A percentile compares a stretch with the other conserved stretches of the same genome.
Conservation (phyloP, 116 monocot species). For the Cymodocea nodosa region DNA sequence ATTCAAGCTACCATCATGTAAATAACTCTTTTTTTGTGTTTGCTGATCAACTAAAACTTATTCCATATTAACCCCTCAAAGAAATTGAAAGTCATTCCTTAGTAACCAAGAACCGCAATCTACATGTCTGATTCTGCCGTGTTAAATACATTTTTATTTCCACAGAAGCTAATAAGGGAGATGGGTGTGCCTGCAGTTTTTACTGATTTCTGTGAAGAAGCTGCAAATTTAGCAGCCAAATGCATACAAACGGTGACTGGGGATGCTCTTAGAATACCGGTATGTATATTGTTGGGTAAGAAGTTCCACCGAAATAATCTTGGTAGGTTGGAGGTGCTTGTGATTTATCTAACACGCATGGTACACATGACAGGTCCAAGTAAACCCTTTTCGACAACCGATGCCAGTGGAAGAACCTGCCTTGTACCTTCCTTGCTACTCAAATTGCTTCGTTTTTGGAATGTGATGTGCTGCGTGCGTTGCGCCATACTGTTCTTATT, state of each 20-base stretch:
- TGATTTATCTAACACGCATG: not conserved
- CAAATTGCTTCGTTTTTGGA: conserved; percentile 92
- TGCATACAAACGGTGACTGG: conserved; percentile 50
- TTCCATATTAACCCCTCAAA: too few species aligned
- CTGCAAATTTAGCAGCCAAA: conserved; percentile 54
- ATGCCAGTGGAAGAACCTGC: conserved; percentile 50
- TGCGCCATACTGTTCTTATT: too few species aligned
- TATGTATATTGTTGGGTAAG: conserved; percentile 7
- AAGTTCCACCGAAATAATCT: too few species aligned
- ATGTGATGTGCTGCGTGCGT: conserved; percentile 18
- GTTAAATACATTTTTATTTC: not conserved
- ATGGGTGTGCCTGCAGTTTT: conserved; percentile 64
- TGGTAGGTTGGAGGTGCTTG: too few species aligned
- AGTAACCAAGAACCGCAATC: not conserved
- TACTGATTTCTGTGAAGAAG: conserved; percentile 96
- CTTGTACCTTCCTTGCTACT: conserved; percentile 78
- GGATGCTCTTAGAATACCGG: conserved; percentile 37
- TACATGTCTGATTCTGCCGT: not conserved
- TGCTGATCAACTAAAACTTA: too few species aligned
- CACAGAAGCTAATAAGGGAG: conserved; percentile 56
- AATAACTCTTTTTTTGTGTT: too few species aligned
- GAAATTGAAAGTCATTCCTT: too few species aligned
- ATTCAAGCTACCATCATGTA: too few species aligned
- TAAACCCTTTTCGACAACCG: conserved; percentile 95
- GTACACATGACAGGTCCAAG: conserved; percentile 51